phyloP scores from a whole-genome alignment of 2,329 filamentous ascomycete species.

The Epichloe baconii region DNA sequence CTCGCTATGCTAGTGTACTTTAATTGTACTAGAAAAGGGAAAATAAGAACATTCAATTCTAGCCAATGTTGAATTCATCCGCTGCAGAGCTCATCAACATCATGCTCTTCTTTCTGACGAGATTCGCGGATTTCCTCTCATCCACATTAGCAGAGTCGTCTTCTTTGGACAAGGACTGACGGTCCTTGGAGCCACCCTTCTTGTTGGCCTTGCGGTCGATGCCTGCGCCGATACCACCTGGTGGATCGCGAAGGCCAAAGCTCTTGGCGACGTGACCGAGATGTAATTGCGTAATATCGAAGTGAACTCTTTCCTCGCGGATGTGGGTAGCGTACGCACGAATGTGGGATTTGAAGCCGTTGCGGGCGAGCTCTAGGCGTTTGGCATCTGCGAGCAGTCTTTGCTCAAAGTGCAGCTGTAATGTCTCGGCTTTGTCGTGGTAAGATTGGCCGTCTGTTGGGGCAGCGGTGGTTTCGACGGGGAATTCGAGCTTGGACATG shows the following conservation, averaged over 20 bases:
- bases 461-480: conserved; percentile 53
- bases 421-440: conserved; percentile 39
- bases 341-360: conserved; percentile 84
- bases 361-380: conserved; percentile 66
- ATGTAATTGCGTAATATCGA: conserved; percentile 85
- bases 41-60: conserved; percentile 5
- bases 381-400: conserved; percentile 47
- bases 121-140: conserved; percentile 23
- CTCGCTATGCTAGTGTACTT: neutral
- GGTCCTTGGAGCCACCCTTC: conserved; percentile 12
- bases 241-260: conserved; percentile 79
- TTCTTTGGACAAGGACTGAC: conserved; percentile 4
- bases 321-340: conserved; percentile 92
- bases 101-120: conserved; percentile 47
- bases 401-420: conserved; percentile 48
- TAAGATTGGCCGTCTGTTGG: conserved; percentile 29
- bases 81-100: conserved; percentile 53
- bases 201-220: conserved; percentile 34
- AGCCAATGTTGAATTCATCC: conserved; percentile 58
- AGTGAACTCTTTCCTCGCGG: conserved; percentile 69
- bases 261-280: conserved; percentile 89
- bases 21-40: too few relatives aligned
- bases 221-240: conserved; percentile 61
- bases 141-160: conserved; percentile 12
- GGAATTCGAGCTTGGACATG: conserved; percentile 44